phyloP scores from a whole-genome alignment of 169 alveolate genomes.

The Amoebophrya sp. region DNA sequence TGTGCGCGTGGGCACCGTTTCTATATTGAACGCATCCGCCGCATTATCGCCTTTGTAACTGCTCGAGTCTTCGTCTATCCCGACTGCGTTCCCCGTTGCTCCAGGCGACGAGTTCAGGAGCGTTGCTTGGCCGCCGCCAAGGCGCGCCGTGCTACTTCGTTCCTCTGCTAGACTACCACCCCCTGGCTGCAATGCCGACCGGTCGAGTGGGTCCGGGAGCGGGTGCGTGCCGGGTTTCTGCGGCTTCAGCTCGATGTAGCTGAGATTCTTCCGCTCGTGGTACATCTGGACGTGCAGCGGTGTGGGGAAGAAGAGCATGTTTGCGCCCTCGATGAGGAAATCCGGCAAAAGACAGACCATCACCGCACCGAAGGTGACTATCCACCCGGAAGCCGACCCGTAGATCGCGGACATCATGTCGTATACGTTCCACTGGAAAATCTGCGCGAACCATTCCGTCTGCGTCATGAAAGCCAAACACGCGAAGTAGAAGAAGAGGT shows the following conservation, averaged over 20 bases:
- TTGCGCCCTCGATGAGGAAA: not conserved
- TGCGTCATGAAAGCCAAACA: not conserved
- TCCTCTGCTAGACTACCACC: too few relatives aligned
- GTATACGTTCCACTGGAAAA: slow-evolving; percentile 8
- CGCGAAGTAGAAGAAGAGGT: not conserved
- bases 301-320: not conserved
- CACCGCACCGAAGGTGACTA: not conserved
- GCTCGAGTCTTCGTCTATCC: too few relatives aligned
- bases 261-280: not conserved
- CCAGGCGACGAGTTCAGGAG: too few relatives aligned
- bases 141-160: too few relatives aligned
- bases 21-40: too few relatives aligned
- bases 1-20: too few relatives aligned
- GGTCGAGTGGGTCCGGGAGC: not conserved
- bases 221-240: not conserved
- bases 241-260: not conserved
- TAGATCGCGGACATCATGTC: not conserved
- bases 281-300: not conserved
- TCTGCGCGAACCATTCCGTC: not conserved
- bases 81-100: too few relatives aligned
- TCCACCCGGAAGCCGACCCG: not conserved
- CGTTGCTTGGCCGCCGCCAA: too few relatives aligned
- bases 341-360: not conserved
- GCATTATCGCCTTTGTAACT: too few relatives aligned
- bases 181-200: too few relatives aligned